phyloP scores from a whole-genome alignment of 306 rosid genomes.

The Citrullus colocynthis region DNA sequence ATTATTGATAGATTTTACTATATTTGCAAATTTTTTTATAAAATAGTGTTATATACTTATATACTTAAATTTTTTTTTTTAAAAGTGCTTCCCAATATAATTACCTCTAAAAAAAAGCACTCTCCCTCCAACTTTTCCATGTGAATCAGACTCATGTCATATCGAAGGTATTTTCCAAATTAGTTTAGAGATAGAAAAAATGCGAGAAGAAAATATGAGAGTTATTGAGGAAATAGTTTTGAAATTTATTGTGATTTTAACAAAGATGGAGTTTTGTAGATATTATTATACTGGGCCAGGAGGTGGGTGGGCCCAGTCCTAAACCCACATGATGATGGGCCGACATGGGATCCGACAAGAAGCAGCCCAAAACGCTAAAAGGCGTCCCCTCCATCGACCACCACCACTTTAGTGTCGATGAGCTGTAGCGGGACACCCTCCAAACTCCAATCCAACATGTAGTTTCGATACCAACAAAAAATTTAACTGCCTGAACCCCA shows the following conservation, averaged over 20 bases:
- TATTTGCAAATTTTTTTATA: too few relatives aligned
- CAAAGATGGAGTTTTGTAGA: background rate
- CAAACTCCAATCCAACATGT: background rate
- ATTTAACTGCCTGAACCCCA: background rate
- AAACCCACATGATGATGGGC: constrained; percentile 1
- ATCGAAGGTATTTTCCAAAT: background rate
- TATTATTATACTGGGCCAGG: background rate
- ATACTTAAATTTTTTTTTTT: too few relatives aligned
- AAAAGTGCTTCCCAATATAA: too few relatives aligned
- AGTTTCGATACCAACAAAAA: background rate
- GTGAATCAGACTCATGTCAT: background rate
- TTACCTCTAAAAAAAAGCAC: too few relatives aligned
- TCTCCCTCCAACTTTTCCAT: background rate
- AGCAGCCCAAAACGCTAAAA: background rate
- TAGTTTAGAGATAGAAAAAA: background rate
- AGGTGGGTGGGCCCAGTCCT: background rate
- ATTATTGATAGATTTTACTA: too few relatives aligned
- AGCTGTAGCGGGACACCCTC: background rate
- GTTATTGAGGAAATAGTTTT: background rate
- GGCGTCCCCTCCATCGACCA: background rate
- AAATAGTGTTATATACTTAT: too few relatives aligned
- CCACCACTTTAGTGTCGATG: background rate
- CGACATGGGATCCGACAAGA: background rate
- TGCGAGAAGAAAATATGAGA: background rate
- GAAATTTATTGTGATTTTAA: too few relatives aligned